Evolutionary conservation across 2,329 filamentous ascomycete genomes (phyloP).

Genomic region (Escovopsis sp.): DNA sequence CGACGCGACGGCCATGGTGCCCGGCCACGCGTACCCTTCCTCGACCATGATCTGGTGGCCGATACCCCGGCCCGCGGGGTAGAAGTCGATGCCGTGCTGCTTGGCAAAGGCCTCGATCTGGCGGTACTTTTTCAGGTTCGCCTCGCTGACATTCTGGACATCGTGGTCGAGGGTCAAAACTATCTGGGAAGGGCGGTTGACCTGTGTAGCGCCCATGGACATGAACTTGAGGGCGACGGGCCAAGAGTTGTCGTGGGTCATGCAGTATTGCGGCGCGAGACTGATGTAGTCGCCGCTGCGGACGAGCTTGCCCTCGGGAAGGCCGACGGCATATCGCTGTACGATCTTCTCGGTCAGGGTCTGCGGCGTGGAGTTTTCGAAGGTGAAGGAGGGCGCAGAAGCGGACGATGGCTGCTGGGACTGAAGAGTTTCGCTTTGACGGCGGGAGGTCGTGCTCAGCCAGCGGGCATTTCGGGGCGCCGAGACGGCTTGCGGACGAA

Average conservation of each 20-base stretch:
- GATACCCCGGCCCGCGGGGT: slow-evolving; percentile 63
- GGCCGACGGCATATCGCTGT: slow-evolving; percentile 63
- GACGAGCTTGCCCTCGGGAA: slow-evolving; percentile 62
- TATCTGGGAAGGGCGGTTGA: slow-evolving; percentile 52
- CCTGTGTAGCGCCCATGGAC: slow-evolving; percentile 58
- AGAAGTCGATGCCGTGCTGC: slow-evolving; percentile 64
- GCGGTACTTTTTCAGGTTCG: slow-evolving; percentile 69
- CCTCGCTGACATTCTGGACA: slow-evolving; percentile 65
- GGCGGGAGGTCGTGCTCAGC: no score
- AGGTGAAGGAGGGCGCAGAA: neutral
- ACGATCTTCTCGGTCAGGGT: slow-evolving; percentile 90
- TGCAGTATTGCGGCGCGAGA: slow-evolving; percentile 43
- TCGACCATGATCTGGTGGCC: slow-evolving; percentile 85
- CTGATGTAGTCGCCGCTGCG: slow-evolving; percentile 66
- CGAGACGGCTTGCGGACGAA: no score
- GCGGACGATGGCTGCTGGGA: no score
- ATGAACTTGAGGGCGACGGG: slow-evolving; percentile 64
- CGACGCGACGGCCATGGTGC: slow-evolving; percentile 65
- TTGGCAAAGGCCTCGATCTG: slow-evolving; percentile 72
- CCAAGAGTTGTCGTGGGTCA: slow-evolving; percentile 80
- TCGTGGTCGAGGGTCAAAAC: slow-evolving; percentile 49
- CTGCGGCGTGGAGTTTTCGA: slow-evolving; percentile 36
- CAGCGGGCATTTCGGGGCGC: no score
- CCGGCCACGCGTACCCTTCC: slow-evolving; percentile 61
- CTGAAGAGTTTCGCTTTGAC: no score